Base-by-base conservation (phyloP, 208 protist species). In the Novymonas esmeraldas region DNA sequence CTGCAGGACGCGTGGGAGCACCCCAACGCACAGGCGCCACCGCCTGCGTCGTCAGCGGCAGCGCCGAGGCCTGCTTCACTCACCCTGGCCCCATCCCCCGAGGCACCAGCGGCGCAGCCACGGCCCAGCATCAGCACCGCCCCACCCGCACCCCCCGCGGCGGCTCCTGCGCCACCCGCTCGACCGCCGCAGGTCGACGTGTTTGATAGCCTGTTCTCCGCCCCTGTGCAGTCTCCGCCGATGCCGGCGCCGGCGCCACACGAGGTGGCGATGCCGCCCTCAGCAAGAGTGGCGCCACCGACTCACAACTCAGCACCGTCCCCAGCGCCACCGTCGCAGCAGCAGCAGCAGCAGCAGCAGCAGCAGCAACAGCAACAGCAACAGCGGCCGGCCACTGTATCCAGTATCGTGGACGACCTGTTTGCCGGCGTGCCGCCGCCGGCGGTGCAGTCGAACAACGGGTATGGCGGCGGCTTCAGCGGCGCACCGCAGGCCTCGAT, bases 191-290 rank as follows among this genome's bases (percentile, higher is more conserved):
- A 55, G 46, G 50, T 82, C 10, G 76, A 87, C 50, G 34, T 81
- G 14, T 85, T 93, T 54, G 78, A 80, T 24, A 73, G 77, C 54
- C 70, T 90, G 42, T 84, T 87, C 38, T 72, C 69, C 11, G 76
- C 81, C 33, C 78, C 83, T 0, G 52, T 63, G 20, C 50, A 73
- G 39, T 49, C 66, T 11, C 44, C 72, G 13, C 29, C 52, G 16
- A 49, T 59, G 38, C 56, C 49, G 36, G 60, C 31, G 16, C 39
- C 14, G 1, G 20, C 70, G 70, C 34, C 64, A 41, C 54, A 46
- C 2, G 31, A 5, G 48, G 38, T 56, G 64, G 51, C 64, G 0
- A 33, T 60, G 67, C 33, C 54, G 42, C 6, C 54, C 51, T 6
- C 33, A 49, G 44, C 20, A 54, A 7, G 29, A 54, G n/a, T n/a